Evolutionary conservation across 2,329 filamentous ascomycete species (phyloP).

Genomic region (Whalleya microplaca): DNA sequence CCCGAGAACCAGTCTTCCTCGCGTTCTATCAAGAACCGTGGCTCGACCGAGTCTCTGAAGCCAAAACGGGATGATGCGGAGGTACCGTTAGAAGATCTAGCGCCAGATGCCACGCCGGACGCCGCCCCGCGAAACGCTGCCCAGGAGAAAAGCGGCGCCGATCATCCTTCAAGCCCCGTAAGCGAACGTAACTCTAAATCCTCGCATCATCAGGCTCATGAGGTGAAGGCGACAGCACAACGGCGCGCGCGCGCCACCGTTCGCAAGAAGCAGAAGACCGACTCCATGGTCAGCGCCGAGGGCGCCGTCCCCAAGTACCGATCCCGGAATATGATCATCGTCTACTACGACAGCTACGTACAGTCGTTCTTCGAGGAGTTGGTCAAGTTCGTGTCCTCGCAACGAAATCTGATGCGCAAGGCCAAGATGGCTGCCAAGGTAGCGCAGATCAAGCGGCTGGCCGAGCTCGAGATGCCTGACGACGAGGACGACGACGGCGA

Average conservation of each 20-base stretch:
- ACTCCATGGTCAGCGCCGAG: conserved; percentile 56
- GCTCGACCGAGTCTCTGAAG: conserved; percentile 58
- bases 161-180: conserved; percentile 36
- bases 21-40: conserved; percentile 53
- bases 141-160: conserved; percentile 23
- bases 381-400: conserved; percentile 79
- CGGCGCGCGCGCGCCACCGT: conserved; percentile 51
- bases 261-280: conserved; percentile 54
- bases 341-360: conserved; percentile 91
- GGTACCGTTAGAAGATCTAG: conserved; percentile 19
- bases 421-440: conserved; percentile 83
- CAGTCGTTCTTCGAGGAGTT: conserved; percentile 82
- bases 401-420: conserved; percentile 83
- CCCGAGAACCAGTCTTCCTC: conserved; percentile 39
- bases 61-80: conserved; percentile 49
- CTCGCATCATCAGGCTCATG: conserved; percentile 45
- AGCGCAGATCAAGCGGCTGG: conserved; percentile 64
- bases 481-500: conserved; percentile 48
- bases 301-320: conserved; percentile 61
- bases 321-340: conserved; percentile 75
- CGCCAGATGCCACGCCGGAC: conserved; percentile 12
- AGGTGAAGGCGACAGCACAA: conserved; percentile 50
- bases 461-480: conserved; percentile 61
- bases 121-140: conserved; percentile 20
- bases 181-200: conserved; percentile 43